Percentiles rank a stretch among this genome's conserved stretches.
Conservation (phyloP, 2,329 filamentous ascomycete species). For the Saccharata proteae region DNA sequence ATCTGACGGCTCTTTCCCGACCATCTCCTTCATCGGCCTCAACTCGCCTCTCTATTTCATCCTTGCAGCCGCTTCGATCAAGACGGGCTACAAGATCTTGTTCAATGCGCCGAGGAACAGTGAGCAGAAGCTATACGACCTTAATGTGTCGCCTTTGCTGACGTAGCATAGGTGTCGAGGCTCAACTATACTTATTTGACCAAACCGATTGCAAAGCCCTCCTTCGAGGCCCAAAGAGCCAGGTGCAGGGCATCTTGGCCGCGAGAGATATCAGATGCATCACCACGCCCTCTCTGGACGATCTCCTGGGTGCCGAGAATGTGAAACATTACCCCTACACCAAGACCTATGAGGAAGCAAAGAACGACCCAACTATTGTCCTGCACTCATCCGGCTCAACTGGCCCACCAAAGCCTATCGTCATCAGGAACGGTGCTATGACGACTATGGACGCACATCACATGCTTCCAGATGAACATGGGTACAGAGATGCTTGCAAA, state of each 20-base stretch:
- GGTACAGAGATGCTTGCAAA: no score
- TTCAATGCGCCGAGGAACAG: no score
- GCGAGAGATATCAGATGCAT: conserved; percentile 8
- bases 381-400: conserved; percentile 24
- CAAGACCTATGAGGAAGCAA: conserved; percentile 14
- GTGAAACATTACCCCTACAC: conserved; percentile 10
- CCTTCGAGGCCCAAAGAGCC: conserved; percentile 1
- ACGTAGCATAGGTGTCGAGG: conserved; percentile 6
- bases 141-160: no score
- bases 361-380: conserved; percentile 15
- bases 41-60: conserved; percentile 1
- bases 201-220: conserved; percentile 7
- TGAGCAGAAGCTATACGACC: no score
- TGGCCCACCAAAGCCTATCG: conserved; percentile 22
- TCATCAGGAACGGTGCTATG: conserved; percentile 15
- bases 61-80: conserved; percentile 12
- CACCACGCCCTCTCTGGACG: conserved; percentile 6
- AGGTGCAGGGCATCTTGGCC: background rate
- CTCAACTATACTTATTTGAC: conserved; percentile 9
- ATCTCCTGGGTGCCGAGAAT: conserved; percentile 5
- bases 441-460: conserved; percentile 18
- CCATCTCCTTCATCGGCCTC: conserved; percentile 1
- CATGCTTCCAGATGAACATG: no score
- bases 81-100: conserved; percentile 14
- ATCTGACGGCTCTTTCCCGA: background rate